These are phyloP conservation scores for Phylloporus sp. DNA, from an alignment of 768 basidiomycete species.

Conservation along the genomic window DNA sequence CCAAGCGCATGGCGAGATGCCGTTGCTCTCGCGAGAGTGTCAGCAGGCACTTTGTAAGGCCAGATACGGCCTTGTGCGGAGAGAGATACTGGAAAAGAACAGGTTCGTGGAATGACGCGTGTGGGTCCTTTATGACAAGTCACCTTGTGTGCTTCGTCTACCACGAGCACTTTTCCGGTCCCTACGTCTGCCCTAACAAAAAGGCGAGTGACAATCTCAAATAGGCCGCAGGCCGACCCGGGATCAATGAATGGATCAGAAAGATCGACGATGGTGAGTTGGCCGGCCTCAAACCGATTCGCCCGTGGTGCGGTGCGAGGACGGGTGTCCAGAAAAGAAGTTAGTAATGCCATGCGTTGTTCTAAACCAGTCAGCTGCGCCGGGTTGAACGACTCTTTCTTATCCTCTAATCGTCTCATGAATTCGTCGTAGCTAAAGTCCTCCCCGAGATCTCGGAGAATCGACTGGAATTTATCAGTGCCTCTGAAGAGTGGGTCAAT, in stretches of 20 bases:
- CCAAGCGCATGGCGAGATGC: conserved; percentile 66
- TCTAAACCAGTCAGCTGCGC: conserved; percentile 53
- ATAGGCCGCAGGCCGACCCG: conserved; percentile 61
- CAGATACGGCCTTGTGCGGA: conserved; percentile 39
- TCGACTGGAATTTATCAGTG: conserved; percentile 37
- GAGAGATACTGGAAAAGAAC: conserved; percentile 53
- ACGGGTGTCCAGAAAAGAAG: conserved; percentile 47
- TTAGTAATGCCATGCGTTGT: conserved; percentile 60
- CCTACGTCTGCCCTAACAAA: conserved; percentile 58
- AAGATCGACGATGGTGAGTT: conserved; percentile 64
- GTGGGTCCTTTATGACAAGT: neutral
- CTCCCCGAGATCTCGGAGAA: conserved; percentile 62
- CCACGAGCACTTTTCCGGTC: conserved; percentile 65
- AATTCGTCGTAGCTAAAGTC: conserved; percentile 52
- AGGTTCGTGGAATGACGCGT: neutral
- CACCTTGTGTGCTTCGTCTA: conserved; percentile 77
- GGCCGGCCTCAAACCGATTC: conserved; percentile 50
- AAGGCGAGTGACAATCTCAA: conserved; percentile 63
- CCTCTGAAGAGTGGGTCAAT: neutral
- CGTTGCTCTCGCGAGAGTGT: conserved; percentile 65
- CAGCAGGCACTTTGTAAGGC: conserved; percentile 56
- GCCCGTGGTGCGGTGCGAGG: neutral
- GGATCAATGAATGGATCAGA: conserved; percentile 74
- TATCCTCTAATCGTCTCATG: conserved; percentile 39
- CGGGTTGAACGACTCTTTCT: conserved; percentile 52